phyloP scores from a whole-genome alignment of 805 yeast species.

The Jamesozyma piceae region DNA sequence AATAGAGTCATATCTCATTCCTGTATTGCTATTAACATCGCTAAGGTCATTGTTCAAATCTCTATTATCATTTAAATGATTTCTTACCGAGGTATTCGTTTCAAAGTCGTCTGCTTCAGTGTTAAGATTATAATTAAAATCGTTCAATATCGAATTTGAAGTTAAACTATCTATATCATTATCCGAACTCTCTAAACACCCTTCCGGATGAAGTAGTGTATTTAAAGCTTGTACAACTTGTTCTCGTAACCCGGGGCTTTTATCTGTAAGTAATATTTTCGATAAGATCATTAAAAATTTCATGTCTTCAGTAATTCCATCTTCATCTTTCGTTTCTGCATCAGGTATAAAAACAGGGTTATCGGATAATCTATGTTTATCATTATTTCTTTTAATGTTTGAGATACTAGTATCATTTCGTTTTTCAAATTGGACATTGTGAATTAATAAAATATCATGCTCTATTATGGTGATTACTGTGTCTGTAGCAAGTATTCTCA shows the following conservation, averaged over 20 bases:
- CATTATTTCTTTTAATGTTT: not conserved
- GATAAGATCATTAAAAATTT: constrained; percentile 47
- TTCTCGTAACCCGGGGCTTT: constrained; percentile 61
- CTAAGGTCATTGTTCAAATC: constrained; percentile 8
- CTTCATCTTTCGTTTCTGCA: not conserved
- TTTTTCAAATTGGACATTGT: constrained; percentile 23
- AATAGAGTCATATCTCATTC: not conserved
- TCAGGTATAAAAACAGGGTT: not conserved
- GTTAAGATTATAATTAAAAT: constrained; percentile 5
- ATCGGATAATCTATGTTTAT: not conserved
- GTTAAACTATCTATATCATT: constrained; percentile 4
- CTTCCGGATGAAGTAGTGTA: constrained; percentile 55
- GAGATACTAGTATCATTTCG: constrained; percentile 3
- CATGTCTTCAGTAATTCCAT: constrained; percentile 39
- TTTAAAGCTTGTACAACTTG: constrained; percentile 81
- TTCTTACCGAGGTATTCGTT: not conserved
- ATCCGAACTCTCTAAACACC: constrained; percentile 19
- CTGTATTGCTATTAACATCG: constrained; percentile 12
- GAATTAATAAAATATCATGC: constrained; percentile 64
- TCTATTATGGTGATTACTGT: constrained; percentile 72
- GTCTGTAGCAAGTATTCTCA: constrained; percentile 70
- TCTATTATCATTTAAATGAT: not conserved
- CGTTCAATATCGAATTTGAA: constrained; percentile 1
- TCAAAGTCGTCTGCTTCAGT: constrained; percentile 1
- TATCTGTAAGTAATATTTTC: constrained; percentile 51